These are phyloP conservation scores for Aurinia saxatilis DNA, from an alignment of 345 rosid genomes.

Conservation along the genomic window DNA sequence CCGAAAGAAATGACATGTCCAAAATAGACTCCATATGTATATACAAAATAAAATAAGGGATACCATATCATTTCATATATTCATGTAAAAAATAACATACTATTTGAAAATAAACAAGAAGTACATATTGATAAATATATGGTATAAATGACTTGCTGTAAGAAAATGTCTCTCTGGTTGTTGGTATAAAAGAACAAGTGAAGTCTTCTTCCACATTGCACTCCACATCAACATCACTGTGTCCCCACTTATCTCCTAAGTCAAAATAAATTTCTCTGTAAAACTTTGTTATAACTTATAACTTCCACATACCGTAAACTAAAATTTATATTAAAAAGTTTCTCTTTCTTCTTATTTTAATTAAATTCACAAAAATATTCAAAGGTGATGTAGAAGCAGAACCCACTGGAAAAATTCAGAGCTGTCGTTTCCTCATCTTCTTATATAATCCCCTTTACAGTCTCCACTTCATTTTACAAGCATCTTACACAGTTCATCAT, in stretches of 20 bases:
- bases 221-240: neutral
- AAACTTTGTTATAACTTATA: neutral
- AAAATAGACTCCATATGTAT: too few species aligned
- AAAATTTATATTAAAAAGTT: neutral
- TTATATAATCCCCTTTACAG: slow-evolving; percentile 24
- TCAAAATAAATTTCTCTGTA: neutral
- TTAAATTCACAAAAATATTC: neutral
- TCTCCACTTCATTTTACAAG: slow-evolving; percentile 9
- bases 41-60: too few species aligned
- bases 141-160: neutral
- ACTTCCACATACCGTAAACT: neutral
- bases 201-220: slow-evolving; percentile 6
- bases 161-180: neutral
- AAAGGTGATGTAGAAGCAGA: slow-evolving; percentile 20
- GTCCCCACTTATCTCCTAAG: slow-evolving; percentile 9
- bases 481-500: slow-evolving; percentile 23
- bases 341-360: neutral
- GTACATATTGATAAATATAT: neutral
- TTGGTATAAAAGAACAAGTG: neutral
- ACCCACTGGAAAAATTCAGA: slow-evolving; percentile 18
- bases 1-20: too few species aligned
- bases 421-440: slow-evolving; percentile 23
- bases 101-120: neutral
- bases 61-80: too few species aligned
- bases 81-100: neutral